These are phyloP conservation scores for Tranzscheliella williamsii DNA, from an alignment of 1,284 basidiomycete species.

Conservation along the genomic window DNA sequence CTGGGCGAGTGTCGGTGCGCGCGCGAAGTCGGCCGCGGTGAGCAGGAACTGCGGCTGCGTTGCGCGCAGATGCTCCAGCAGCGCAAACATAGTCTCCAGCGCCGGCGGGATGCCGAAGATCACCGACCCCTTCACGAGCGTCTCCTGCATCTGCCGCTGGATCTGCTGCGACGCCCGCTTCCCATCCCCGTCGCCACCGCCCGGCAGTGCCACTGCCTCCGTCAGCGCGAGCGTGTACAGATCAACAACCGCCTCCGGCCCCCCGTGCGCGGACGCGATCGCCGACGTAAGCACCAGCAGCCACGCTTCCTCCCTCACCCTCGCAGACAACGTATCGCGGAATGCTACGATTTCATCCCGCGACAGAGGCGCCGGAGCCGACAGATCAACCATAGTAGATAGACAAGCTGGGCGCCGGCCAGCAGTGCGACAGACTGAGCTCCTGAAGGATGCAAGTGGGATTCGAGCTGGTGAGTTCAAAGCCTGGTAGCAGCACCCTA, in stretches of 20 bases:
- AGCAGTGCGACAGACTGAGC: too few relatives aligned
- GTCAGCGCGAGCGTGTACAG: constrained; percentile 10
- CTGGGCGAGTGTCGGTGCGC: neutral
- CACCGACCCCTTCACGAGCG: constrained; percentile 11
- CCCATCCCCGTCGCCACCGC: neutral
- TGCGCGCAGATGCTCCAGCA: constrained; percentile 5
- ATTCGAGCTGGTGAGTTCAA: too few relatives aligned
- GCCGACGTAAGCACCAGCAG: constrained; percentile 6
- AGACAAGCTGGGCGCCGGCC: too few relatives aligned
- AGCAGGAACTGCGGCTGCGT: neutral
- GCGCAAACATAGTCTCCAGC: constrained; percentile 17
- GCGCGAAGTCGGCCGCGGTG: neutral
- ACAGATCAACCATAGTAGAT: too few relatives aligned
- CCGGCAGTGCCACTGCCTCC: too few relatives aligned
- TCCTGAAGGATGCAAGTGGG: too few relatives aligned
- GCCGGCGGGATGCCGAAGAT: constrained; percentile 16
- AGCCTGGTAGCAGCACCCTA: too few relatives aligned
- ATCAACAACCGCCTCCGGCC: constrained; percentile 3
- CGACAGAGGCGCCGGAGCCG: too few relatives aligned
- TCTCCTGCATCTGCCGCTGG: constrained; percentile 16
- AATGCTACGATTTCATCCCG: constrained; percentile 6
- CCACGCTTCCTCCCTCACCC: constrained; percentile 4
- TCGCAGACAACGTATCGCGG: constrained; percentile 1
- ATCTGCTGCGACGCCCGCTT: neutral
- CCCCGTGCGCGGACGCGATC: constrained; percentile 6